These are phyloP conservation scores for Mycena venus DNA, from an alignment of 768 basidiomycete species.

Conservation along the genomic window DNA sequence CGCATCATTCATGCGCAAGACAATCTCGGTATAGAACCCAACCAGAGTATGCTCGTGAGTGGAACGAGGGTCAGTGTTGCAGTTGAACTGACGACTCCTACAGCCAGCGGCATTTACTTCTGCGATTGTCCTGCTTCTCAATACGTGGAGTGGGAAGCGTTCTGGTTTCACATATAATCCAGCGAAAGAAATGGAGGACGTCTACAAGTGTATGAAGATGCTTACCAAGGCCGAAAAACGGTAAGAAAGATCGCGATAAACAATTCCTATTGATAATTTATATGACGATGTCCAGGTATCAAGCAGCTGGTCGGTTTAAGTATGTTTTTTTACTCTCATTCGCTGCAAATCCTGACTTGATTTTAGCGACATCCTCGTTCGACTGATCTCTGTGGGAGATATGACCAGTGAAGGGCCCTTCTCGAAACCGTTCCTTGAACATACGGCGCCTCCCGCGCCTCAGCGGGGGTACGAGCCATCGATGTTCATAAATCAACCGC, in stretches of 20 bases:
- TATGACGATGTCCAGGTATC: constrained; percentile 12
- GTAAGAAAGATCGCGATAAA: constrained; percentile 37
- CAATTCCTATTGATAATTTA: not conserved
- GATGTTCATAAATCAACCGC: constrained; percentile 1
- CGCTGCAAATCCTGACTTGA: not conserved
- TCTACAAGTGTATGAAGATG: constrained; percentile 69
- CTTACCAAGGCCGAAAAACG: constrained; percentile 57
- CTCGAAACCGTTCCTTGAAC: not conserved
- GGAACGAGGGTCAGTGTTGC: not conserved
- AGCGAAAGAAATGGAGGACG: constrained; percentile 68
- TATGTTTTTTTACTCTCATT: not conserved
- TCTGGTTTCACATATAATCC: constrained; percentile 62
- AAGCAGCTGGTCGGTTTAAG: constrained; percentile 37
- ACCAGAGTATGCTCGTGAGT: constrained; percentile 54
- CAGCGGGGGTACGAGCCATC: constrained; percentile 31
- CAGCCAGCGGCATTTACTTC: constrained; percentile 54
- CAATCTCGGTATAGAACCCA: constrained; percentile 47
- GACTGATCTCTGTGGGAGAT: constrained; percentile 33
- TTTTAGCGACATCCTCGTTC: constrained; percentile 30
- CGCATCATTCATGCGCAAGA: constrained; percentile 74
- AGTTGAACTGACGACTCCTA: constrained; percentile 17
- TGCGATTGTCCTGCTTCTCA: constrained; percentile 72
- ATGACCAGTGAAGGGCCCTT: not conserved
- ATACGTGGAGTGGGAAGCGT: constrained; percentile 73
- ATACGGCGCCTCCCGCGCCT: constrained; percentile 16